A percentile compares a stretch with the other conserved stretches of the same genome.
Evolutionary conservation across 2,329 filamentous ascomycete genomes (phyloP).

Genomic region (Aureobasidium mangrovei): DNA sequence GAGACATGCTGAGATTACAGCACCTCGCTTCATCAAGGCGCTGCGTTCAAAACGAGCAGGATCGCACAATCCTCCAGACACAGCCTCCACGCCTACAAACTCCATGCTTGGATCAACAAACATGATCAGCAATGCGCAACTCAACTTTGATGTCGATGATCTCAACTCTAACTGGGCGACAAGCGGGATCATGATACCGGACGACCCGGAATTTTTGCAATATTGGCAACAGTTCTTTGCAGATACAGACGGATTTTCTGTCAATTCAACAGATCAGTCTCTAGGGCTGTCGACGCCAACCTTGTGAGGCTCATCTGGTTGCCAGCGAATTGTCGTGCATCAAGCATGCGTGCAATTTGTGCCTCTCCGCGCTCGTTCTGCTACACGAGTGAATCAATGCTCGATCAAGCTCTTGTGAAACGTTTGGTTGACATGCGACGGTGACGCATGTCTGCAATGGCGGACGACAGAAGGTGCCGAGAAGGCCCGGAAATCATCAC

Average conservation of each 20-base stretch:
- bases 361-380: too few relatives aligned
- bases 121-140: not conserved
- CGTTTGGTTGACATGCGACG: too few relatives aligned
- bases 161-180: not conserved
- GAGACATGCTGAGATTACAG: not conserved
- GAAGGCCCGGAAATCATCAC: too few relatives aligned
- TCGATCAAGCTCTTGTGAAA: too few relatives aligned
- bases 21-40: not conserved
- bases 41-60: not conserved
- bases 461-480: too few relatives aligned
- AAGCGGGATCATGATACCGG: not conserved
- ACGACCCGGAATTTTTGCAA: conserved; percentile 8
- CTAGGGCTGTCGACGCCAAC: too few relatives aligned
- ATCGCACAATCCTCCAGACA: not conserved
- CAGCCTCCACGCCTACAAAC: not conserved
- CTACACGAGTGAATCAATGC: too few relatives aligned
- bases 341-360: too few relatives aligned
- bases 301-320: too few relatives aligned
- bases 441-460: too few relatives aligned
- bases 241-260: not conserved
- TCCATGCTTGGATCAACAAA: conserved; percentile 19
- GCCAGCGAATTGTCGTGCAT: too few relatives aligned
- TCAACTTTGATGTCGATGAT: not conserved
- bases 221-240: conserved; percentile 9
- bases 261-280: too few relatives aligned